phyloP scores from a whole-genome alignment of 805 yeast genomes.

The Saccharomycopsis sp. region DNA sequence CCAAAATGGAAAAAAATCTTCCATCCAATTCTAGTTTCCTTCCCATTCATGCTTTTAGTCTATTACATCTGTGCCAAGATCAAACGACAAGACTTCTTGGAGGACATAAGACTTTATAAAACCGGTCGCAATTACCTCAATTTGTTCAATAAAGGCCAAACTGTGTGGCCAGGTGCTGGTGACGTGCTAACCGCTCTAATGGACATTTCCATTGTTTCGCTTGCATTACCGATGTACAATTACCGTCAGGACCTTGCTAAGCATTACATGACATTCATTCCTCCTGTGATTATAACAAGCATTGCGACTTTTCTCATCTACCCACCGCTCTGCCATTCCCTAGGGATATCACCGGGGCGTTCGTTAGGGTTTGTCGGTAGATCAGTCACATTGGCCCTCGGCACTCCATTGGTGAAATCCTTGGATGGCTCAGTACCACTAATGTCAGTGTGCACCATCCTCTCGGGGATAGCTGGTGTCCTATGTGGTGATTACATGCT shows the following conservation, averaged over 20 bases:
- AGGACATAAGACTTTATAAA: conserved; percentile 47
- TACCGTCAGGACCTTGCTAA: conserved; percentile 56
- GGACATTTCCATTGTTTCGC: conserved; percentile 71
- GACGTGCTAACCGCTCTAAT: conserved; percentile 63
- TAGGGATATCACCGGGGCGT: conserved; percentile 55
- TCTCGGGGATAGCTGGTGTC: conserved; percentile 73
- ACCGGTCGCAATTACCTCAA: conserved; percentile 63
- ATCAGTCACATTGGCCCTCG: conserved; percentile 72
- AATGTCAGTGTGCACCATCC: conserved; percentile 72
- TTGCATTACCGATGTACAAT: conserved; percentile 71
- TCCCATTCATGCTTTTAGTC: conserved; percentile 54
- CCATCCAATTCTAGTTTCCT: conserved; percentile 68
- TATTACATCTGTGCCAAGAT: conserved; percentile 57
- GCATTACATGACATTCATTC: conserved; percentile 51
- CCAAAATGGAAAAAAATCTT: conserved; percentile 42
- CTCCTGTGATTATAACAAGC: conserved; percentile 51
- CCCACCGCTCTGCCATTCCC: conserved; percentile 58
- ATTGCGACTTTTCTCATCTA: conserved; percentile 57
- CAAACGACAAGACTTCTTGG: conserved; percentile 37
- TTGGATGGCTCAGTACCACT: conserved; percentile 63
- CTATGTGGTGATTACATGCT: conserved; percentile 49
- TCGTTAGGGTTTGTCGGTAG: conserved; percentile 74
- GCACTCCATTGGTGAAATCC: conserved; percentile 64
- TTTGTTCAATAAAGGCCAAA: conserved; percentile 31
- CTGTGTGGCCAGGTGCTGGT: conserved; percentile 71